phyloP scores from a whole-genome alignment of 2,329 filamentous ascomycete genomes.

The Neurospora crassa region DNA sequence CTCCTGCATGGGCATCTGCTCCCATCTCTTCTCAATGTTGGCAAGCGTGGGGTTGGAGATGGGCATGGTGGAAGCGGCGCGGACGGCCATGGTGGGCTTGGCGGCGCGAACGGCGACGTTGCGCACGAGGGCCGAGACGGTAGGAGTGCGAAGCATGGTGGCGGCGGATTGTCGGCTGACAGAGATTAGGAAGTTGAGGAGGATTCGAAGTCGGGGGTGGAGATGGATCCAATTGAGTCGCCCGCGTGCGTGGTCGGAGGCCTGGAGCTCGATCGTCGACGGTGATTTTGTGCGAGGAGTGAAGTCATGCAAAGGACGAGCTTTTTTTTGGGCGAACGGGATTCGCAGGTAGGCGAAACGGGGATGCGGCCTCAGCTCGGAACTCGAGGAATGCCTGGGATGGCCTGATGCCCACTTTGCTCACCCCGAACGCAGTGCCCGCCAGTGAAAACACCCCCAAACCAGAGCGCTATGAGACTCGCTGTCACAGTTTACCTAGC shows the following conservation, averaged over 20 bases:
- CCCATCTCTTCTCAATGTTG: constrained; percentile 99
- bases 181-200: constrained; percentile 6
- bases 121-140: constrained; percentile 41
- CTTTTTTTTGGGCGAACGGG: constrained; percentile 19
- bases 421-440: background rate
- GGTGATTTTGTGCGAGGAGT: constrained; percentile 17
- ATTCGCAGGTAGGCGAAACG: background rate
- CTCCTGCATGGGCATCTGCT: constrained; percentile 94
- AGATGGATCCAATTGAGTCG: constrained; percentile 21
- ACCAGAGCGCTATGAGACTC: background rate
- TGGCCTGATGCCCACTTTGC: constrained; percentile 16
- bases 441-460: background rate
- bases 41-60: constrained; percentile 96
- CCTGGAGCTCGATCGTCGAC: constrained; percentile 16
- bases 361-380: constrained; percentile 12
- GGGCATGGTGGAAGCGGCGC: constrained; percentile 64
- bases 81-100: constrained; percentile 23
- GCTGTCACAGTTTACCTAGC: background rate
- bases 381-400: constrained; percentile 9
- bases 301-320: constrained; percentile 21
- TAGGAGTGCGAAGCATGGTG: constrained; percentile 46
- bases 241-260: constrained; percentile 14
- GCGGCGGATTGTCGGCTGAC: background rate
- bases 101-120: constrained; percentile 33
- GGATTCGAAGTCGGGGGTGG: constrained; percentile 11